These are phyloP conservation scores for Leptographium lundbergii DNA, from an alignment of 2,329 filamentous ascomycete species.

Conservation along the genomic window DNA sequence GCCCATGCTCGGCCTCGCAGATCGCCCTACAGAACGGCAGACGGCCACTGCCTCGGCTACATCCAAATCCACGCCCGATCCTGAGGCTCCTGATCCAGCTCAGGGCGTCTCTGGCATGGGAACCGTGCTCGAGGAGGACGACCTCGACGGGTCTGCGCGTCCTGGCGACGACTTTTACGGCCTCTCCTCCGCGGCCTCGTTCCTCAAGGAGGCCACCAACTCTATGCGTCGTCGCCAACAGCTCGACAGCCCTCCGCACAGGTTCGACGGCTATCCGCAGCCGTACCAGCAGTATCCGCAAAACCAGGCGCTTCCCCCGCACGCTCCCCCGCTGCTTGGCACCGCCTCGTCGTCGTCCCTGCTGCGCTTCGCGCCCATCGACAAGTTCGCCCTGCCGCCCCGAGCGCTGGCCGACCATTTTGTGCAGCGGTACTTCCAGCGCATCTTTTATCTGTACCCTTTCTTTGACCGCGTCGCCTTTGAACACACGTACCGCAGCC, in stretches of 20 bases:
- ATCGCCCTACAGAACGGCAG: neutral
- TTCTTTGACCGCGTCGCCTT: slow-evolving; percentile 30
- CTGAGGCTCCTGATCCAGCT: neutral
- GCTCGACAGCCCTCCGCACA: neutral
- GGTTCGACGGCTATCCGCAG: neutral
- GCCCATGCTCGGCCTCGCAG: neutral
- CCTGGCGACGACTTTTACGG: slow-evolving; percentile 4
- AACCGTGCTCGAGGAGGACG: slow-evolving; percentile 6
- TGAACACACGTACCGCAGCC: slow-evolving; percentile 11
- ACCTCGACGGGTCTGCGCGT: slow-evolving; percentile 1
- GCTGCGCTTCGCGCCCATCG: neutral
- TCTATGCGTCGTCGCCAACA: neutral
- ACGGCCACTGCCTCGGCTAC: neutral
- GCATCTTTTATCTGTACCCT: slow-evolving; percentile 29
- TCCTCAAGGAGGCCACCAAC: slow-evolving; percentile 6
- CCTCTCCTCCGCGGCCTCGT: slow-evolving; percentile 4
- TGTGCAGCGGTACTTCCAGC: slow-evolving; percentile 24
- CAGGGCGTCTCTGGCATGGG: slow-evolving; percentile 7
- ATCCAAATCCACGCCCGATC: neutral
- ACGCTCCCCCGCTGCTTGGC: neutral
- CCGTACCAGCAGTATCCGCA: neutral
- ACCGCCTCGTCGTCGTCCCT: neutral
- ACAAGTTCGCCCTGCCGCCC: slow-evolving; percentile 20
- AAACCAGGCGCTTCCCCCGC: neutral
- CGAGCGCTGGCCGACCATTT: slow-evolving; percentile 28